Evolutionary conservation across 2,329 filamentous ascomycete species (phyloP).

Genomic region (Cryphonectria naterciae): DNA sequence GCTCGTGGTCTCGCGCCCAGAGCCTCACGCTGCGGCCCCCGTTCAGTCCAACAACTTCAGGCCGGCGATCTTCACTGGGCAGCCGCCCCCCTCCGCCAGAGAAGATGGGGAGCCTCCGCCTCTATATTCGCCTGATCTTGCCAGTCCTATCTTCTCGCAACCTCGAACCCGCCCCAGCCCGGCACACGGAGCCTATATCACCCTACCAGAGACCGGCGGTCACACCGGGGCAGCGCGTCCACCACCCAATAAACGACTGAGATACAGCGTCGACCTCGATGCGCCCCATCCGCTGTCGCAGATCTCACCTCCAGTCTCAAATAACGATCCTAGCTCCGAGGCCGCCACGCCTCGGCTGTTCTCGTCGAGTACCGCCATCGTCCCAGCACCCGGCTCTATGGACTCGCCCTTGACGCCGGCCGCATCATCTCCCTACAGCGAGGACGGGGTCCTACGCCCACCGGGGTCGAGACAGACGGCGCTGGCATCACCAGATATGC

Average conservation of each 20-base stretch:
- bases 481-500: slow-evolving; percentile 34
- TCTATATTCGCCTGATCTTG: slow-evolving; percentile 17
- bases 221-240: slow-evolving; percentile 10
- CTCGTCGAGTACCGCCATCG: slow-evolving; percentile 32
- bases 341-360: slow-evolving; percentile 31
- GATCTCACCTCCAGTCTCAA: slow-evolving; percentile 17
- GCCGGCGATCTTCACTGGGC: slow-evolving; percentile 14
- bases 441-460: slow-evolving; percentile 32
- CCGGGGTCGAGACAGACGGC: slow-evolving; percentile 30
- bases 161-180: slow-evolving; percentile 11
- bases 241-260: slow-evolving; percentile 27
- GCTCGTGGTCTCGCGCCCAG: slow-evolving; percentile 9
- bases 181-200: not conserved
- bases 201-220: slow-evolving; percentile 5
- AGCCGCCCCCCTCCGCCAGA: not conserved
- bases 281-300: slow-evolving; percentile 11
- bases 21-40: not conserved
- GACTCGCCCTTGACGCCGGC: slow-evolving; percentile 46
- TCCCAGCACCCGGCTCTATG: slow-evolving; percentile 27
- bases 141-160: slow-evolving; percentile 16
- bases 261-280: slow-evolving; percentile 28
- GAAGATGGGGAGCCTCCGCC: slow-evolving; percentile 11
- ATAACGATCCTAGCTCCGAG: slow-evolving; percentile 14
- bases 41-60: slow-evolving; percentile 9
- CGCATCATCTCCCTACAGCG: slow-evolving; percentile 44